Evolutionary conservation across 31 red algal species (phyloP).

Genomic region (Bonnemaisonia californica): DNA sequence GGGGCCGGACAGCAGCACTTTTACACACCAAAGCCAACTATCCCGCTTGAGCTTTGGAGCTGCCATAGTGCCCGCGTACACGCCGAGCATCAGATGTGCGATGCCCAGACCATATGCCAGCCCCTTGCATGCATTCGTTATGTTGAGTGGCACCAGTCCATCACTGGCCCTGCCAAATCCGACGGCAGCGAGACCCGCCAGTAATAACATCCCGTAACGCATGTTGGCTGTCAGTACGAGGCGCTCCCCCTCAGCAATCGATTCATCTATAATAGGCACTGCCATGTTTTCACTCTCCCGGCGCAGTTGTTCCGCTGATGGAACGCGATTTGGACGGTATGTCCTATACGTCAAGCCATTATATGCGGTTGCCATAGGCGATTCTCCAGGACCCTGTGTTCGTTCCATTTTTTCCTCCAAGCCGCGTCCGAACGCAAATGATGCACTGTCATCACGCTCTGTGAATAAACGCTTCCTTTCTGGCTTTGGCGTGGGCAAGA

Average conservation of each 20-base stretch:
- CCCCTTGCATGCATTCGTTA: conserved; percentile 6
- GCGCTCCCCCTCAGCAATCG: conserved; percentile 40
- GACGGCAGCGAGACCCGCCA: conserved; percentile 26
- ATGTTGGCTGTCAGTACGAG: conserved; percentile 38
- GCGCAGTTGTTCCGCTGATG: conserved; percentile 44
- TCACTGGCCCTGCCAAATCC: conserved; percentile 66
- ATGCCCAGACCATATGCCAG: conserved; percentile 25
- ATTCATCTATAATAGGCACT: conserved; percentile 49
- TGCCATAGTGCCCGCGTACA: conserved; percentile 34
- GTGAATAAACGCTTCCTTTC: not conserved
- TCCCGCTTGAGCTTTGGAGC: conserved; percentile 44
- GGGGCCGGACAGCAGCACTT: conserved; percentile 56
- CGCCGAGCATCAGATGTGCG: conserved; percentile 44
- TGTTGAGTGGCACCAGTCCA: not conserved
- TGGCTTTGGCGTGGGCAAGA: conserved; percentile 21
- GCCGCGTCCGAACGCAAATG: conserved; percentile 40
- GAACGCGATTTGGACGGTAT: not conserved
- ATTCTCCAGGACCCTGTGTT: not conserved
- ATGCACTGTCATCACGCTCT: conserved; percentile 33
- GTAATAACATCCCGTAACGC: conserved; percentile 42
- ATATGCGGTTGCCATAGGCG: not conserved
- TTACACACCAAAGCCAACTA: conserved; percentile 54
- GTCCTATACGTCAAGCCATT: too few relatives aligned
- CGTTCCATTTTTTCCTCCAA: conserved; percentile 44
- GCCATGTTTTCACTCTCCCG: conserved; percentile 26